Conservation (phyloP, 805 yeast species). For the Wickerhamomyces bovis region DNA sequence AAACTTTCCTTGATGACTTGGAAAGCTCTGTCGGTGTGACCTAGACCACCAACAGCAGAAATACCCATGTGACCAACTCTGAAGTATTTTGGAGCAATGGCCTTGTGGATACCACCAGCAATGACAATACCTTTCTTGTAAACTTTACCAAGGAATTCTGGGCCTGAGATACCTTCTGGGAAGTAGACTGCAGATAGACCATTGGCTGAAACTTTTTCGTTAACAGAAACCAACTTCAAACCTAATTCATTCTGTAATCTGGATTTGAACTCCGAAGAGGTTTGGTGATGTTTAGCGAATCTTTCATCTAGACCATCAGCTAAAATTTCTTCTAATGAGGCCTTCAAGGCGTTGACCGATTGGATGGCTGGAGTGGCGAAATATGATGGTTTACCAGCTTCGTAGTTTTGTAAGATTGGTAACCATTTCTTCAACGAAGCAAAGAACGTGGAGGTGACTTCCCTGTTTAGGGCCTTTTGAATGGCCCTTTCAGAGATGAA, state of each 20-base stretch:
- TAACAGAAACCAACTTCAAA: conserved; percentile 57
- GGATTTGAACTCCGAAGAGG: conserved; percentile 61
- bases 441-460: conserved; percentile 43
- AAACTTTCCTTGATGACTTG: conserved; percentile 40
- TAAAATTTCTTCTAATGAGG: conserved; percentile 67
- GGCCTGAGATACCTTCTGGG: conserved; percentile 68
- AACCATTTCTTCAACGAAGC: conserved; percentile 79
- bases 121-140: conserved; percentile 64
- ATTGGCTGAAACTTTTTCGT: conserved; percentile 63
- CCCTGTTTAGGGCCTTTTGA: conserved; percentile 45
- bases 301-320: conserved; percentile 49
- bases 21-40: conserved; percentile 47
- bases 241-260: conserved; percentile 48
- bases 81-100: conserved; percentile 74
- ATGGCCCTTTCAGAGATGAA: conserved; percentile 74
- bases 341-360: conserved; percentile 72
- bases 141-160: conserved; percentile 51
- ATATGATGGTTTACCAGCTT: conserved; percentile 73
- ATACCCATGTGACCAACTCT: conserved; percentile 97
- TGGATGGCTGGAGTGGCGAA: conserved; percentile 98
- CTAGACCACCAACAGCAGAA: conserved; percentile 49
- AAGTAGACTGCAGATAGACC: conserved; percentile 83
- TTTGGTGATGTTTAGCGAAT: conserved; percentile 54
- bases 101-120: conserved; percentile 88
- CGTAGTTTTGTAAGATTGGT: conserved; percentile 84